Conservation (phyloP, 768 basidiomycete genomes). For the Fomitopsis serialis region DNA sequence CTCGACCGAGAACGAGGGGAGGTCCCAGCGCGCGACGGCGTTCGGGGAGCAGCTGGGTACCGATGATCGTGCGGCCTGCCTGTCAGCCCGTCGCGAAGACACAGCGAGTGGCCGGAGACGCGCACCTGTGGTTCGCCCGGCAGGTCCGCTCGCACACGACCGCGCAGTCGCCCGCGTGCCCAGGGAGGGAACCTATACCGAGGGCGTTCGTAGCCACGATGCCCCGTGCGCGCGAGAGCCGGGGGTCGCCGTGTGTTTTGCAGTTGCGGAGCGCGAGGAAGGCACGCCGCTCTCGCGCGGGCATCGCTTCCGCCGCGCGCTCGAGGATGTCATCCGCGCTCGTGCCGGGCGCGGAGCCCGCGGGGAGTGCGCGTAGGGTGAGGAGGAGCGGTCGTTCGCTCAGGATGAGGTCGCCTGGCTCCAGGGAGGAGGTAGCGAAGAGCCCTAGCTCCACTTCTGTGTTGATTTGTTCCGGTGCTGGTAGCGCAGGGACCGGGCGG, state of each 20-base stretch:
- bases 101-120: background rate
- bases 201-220: background rate
- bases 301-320: background rate
- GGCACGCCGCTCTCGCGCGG: background rate
- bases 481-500: no score
- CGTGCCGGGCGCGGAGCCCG: background rate
- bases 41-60: conserved; percentile 1
- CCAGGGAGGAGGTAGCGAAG: background rate
- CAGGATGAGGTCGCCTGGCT: background rate
- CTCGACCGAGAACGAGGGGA: background rate
- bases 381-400: background rate
- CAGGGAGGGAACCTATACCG: background rate
- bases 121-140: conserved; percentile 1
- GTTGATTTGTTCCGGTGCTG: no score
- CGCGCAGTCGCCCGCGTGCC: background rate
- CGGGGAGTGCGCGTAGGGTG: background rate
- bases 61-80: no score
- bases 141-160: background rate
- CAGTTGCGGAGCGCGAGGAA: background rate
- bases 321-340: background rate
- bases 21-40: background rate
- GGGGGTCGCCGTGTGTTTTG: background rate
- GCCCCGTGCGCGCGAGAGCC: background rate
- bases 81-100: no score
- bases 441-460: background rate